Evolutionary conservation across 306 rosid species (phyloP).

Genomic region (Rosa persica): DNA sequence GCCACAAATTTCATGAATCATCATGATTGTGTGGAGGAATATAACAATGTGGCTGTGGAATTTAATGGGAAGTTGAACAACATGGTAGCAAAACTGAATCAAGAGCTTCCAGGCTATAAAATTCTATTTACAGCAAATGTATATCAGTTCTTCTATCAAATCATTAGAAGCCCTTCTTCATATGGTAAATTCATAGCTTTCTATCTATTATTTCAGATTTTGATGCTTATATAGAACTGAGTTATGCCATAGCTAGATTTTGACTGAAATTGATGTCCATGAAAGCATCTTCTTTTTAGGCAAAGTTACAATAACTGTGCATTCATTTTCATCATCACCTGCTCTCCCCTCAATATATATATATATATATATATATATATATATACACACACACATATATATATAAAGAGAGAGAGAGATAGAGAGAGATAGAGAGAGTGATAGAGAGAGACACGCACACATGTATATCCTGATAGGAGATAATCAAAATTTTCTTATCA

Average conservation of each 20-base stretch:
- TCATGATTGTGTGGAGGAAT: slow-evolving; percentile 34
- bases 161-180: slow-evolving; percentile 36
- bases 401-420: too few relatives aligned
- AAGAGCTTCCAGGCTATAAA: slow-evolving; percentile 36
- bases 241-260: neutral
- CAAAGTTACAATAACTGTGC: neutral
- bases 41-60: slow-evolving; percentile 41
- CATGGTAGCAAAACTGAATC: slow-evolving; percentile 29
- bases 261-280: neutral
- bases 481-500: neutral
- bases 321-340: neutral
- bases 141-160: slow-evolving; percentile 20
- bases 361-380: too few relatives aligned
- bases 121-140: slow-evolving; percentile 19
- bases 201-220: neutral
- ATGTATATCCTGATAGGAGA: too few relatives aligned
- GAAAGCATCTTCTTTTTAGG: slow-evolving; percentile 2
- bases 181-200: slow-evolving; percentile 31
- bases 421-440: too few relatives aligned
- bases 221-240: neutral
- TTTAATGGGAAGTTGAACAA: slow-evolving; percentile 41
- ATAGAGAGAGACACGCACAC: too few relatives aligned
- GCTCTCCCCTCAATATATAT: neutral
- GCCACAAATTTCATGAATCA: slow-evolving; percentile 35
- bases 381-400: too few relatives aligned